These are phyloP conservation scores for Gynochthodes officinalis DNA, from an alignment of 257 asterid genomes.

Conservation along the genomic window DNA sequence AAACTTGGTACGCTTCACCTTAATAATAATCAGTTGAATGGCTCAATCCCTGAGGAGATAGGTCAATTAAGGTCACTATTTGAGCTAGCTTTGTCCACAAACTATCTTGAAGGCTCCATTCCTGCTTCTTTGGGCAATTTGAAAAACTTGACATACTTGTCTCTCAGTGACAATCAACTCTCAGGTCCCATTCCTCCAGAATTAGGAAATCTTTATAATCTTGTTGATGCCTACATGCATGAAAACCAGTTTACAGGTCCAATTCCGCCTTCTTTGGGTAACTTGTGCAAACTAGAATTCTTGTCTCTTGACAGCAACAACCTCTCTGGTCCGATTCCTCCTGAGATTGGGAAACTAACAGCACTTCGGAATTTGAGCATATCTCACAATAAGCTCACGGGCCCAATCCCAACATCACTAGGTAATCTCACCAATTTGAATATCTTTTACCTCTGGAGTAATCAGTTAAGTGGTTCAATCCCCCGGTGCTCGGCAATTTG, in stretches of 20 bases:
- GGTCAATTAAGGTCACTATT: slow-evolving; percentile 18
- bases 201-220: slow-evolving; percentile 12
- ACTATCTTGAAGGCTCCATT: background rate
- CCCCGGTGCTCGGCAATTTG: too few species aligned
- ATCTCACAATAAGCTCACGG: background rate
- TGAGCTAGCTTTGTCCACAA: background rate
- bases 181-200: slow-evolving; percentile 22
- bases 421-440: background rate
- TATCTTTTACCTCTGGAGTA: slow-evolving; percentile 3
- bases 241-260: slow-evolving; percentile 15
- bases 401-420: background rate
- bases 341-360: slow-evolving; percentile 15
- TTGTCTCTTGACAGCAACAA: slow-evolving; percentile 2
- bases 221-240: background rate
- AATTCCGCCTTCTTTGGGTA: slow-evolving; percentile 12
- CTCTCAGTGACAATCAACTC: background rate
- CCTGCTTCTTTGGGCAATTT: slow-evolving; percentile 11
- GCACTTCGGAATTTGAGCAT: background rate
- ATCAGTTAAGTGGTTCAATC: slow-evolving; percentile 20
- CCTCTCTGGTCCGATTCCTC: slow-evolving; percentile 16
- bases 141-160: slow-evolving; percentile 9
- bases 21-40: slow-evolving; percentile 3
- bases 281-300: background rate
- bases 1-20: background rate
- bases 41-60: slow-evolving; percentile 26